Percentiles rank a stretch among this genome's conserved stretches.
These are phyloP conservation scores for Hanseniaspora guilliermondii DNA, from an alignment of 805 yeast genomes.

Conservation along the genomic window DNA sequence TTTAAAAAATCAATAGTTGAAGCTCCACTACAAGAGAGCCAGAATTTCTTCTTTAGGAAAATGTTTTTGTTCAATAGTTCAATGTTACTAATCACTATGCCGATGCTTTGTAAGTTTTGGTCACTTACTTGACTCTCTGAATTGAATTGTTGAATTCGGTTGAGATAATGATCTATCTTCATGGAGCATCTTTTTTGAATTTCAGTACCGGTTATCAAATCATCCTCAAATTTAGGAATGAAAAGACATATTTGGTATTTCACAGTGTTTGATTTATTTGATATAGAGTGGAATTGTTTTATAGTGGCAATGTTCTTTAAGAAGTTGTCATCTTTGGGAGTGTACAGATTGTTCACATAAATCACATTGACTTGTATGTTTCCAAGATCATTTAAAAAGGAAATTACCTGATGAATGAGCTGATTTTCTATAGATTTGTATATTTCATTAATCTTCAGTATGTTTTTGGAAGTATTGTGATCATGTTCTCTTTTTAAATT, in stretches of 20 bases:
- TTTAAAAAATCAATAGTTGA: background rate
- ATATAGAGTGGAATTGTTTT: background rate
- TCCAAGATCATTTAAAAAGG: background rate
- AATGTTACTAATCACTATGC: conserved; percentile 7
- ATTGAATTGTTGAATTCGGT: conserved; percentile 8
- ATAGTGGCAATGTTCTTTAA: background rate
- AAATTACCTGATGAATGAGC: background rate
- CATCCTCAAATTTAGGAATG: conserved; percentile 3
- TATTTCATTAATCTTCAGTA: background rate
- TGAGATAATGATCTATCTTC: conserved; percentile 3
- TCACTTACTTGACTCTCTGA: background rate
- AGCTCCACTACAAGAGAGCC: conserved; percentile 3
- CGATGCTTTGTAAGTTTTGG: background rate
- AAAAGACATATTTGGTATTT: conserved; percentile 5
- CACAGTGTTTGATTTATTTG: background rate
- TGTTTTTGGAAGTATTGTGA: background rate
- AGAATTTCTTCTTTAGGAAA: conserved; percentile 10
- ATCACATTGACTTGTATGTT: conserved; percentile 3
- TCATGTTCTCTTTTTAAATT: background rate
- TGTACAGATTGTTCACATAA: conserved; percentile 2
- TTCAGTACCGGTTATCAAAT: conserved; percentile 6
- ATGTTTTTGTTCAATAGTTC: conserved; percentile 2
- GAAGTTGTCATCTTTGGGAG: conserved; percentile 8
- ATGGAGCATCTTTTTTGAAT: conserved; percentile 9
- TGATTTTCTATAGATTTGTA: background rate